Base-by-base conservation (phyloP, 495 filamentous ascomycete species). In the Entonaema liquescens region DNA sequence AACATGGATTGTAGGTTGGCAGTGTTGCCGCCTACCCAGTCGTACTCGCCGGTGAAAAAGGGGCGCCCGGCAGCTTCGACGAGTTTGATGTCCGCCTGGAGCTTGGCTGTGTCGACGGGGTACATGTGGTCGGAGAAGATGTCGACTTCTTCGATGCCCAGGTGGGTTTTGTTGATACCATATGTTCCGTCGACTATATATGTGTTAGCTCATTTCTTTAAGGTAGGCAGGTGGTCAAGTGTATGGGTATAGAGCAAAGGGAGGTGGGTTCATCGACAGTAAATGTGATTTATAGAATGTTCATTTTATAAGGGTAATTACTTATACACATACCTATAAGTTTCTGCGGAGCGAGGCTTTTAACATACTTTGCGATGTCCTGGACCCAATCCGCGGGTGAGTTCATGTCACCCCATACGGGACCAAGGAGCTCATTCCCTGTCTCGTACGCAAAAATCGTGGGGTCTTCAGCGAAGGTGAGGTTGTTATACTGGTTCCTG, bases 381-480 rank as follows among this genome's bases (percentile, higher is more conserved):
- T 72, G 49, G 4, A 82, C 79, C 86, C 86, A 88, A 9, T 72
- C 72, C 1, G 72, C 75, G 1, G 86, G 85, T 1, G 83, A 83
- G 63, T 86, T 70, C 79, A 79, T 82, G 70, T 86, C 85, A 23
- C 80, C 80, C 77, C 80, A 87, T 9, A 79, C 57, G 6, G 83
- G 77, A 4, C 84, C 86, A 11, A 78, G 74, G 21, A 88, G 80
- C 72, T 88, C 86, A 70, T 88, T 87, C 7, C 86, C 84, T 0
- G 83, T 86, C 73, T 87, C 84, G 62, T 84, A 85, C 13, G 82
- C 84, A 61, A 86, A 84, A 52, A 88, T 87, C 0, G 84, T 88
- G 0, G 86, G 83, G 63, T 88, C 85, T 52, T 85, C 79, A 25
- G 85, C 85, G 53, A 85, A 88, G 0, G 82, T 83, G 3, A 87